These are phyloP conservation scores for Sporothrix dimorphospora DNA, from an alignment of 2,329 filamentous ascomycete species.

Conservation along the genomic window DNA sequence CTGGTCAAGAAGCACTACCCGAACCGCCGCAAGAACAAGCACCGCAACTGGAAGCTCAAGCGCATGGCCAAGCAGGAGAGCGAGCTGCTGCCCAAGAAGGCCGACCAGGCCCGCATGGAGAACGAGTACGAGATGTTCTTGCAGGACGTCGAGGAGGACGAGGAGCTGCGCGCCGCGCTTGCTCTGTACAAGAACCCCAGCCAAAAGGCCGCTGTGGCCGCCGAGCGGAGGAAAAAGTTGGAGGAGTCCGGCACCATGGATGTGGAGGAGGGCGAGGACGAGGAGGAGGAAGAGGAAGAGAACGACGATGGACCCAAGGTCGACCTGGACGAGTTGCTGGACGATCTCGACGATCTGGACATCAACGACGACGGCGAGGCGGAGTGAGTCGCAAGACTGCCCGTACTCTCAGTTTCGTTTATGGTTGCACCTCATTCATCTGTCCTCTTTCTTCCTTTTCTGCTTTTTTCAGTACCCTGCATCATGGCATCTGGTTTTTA, in stretches of 20 bases:
- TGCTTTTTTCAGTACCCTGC: constrained; percentile 17
- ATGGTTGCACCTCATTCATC: background rate
- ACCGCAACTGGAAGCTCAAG: constrained; percentile 91
- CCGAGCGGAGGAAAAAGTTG: constrained; percentile 40
- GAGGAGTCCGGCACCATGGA: constrained; percentile 42
- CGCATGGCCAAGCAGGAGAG: constrained; percentile 90
- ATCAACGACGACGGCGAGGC: constrained; percentile 65
- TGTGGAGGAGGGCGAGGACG: constrained; percentile 60
- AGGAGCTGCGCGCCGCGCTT: constrained; percentile 80
- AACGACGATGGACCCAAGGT: constrained; percentile 71
- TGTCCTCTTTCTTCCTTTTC: background rate
- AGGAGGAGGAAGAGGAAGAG: constrained; percentile 60
- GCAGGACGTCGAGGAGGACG: constrained; percentile 93
- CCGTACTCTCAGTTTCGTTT: background rate
- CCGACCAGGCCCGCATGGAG: constrained; percentile 86
- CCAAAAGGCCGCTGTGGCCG: constrained; percentile 47
- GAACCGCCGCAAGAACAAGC: constrained; percentile 74
- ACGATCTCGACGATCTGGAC: constrained; percentile 89
- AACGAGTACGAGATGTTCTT: constrained; percentile 97
- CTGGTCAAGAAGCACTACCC: constrained; percentile 97
- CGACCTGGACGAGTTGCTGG: constrained; percentile 79
- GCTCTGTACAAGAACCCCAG: constrained; percentile 78
- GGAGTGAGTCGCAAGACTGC: constrained; percentile 26
- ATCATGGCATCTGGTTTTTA: constrained; percentile 24
- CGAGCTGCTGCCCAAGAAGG: constrained; percentile 81